Evolutionary conservation across 768 basidiomycete species (phyloP).

Genomic region (Russula earlei): DNA sequence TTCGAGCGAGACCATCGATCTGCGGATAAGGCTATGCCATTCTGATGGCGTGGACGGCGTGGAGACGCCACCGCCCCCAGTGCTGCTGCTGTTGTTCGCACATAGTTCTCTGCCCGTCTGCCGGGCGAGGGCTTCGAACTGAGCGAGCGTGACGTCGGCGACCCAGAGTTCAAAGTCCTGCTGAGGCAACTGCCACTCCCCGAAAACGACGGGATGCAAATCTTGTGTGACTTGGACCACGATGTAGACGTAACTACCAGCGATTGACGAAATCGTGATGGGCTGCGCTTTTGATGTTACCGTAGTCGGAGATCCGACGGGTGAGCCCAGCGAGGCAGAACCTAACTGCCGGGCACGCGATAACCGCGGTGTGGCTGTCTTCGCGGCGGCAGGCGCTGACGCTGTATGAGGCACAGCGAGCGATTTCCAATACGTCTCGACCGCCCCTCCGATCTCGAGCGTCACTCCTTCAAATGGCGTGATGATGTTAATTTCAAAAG

Average conservation of each 20-base stretch:
- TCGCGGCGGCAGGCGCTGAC: slow-evolving; percentile 18
- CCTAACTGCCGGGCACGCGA: slow-evolving; percentile 24
- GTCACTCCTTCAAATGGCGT: slow-evolving; percentile 88
- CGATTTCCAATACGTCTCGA: slow-evolving; percentile 99
- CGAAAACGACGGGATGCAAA: slow-evolving; percentile 76
- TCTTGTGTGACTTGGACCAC: slow-evolving; percentile 91
- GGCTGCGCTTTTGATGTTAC: slow-evolving; percentile 39
- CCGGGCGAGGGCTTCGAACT: slow-evolving; percentile 63
- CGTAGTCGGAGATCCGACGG: slow-evolving; percentile 48
- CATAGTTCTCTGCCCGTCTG: slow-evolving; percentile 38
- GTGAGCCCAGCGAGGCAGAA: slow-evolving; percentile 40
- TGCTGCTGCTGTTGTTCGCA: slow-evolving; percentile 14
- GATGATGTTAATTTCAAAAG: slow-evolving; percentile 80
- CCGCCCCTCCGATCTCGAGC: slow-evolving; percentile 85
- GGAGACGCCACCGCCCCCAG: neutral
- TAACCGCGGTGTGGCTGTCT: slow-evolving; percentile 21
- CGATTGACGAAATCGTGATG: slow-evolving; percentile 81
- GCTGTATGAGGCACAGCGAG: slow-evolving; percentile 39
- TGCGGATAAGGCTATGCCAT: slow-evolving; percentile 39
- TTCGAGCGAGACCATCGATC: slow-evolving; percentile 62
- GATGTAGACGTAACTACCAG: slow-evolving; percentile 79
- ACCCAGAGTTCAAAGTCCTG: slow-evolving; percentile 69
- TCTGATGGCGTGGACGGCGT: slow-evolving; percentile 27
- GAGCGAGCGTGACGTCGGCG: slow-evolving; percentile 71
- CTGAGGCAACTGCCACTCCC: slow-evolving; percentile 68